Conservation (phyloP, 2,329 filamentous ascomycete genomes). For the Claviceps sp. region DNA sequence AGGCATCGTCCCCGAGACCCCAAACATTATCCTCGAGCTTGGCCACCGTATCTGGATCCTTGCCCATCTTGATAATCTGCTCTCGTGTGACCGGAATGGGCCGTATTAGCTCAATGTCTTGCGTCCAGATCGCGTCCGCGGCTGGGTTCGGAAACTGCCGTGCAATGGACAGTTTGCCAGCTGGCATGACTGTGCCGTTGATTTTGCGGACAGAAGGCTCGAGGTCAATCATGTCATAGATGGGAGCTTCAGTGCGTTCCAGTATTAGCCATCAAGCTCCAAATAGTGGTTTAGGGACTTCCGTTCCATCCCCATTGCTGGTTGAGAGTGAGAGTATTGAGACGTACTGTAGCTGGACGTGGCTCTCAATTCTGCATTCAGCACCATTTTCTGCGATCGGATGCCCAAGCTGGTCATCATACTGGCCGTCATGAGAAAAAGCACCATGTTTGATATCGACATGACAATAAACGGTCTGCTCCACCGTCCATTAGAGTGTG, state of each 20-base stretch:
- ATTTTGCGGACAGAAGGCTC: not conserved
- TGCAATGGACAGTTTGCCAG: not conserved
- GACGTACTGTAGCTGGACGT: not conserved
- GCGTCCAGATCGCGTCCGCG: not conserved
- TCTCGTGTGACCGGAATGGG: not conserved
- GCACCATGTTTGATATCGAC: not conserved
- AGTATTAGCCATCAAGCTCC: too few species aligned
- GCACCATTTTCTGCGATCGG: not conserved
- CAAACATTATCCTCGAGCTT: not conserved
- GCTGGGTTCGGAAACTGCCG: not conserved
- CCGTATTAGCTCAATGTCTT: not conserved
- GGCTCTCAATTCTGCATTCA: not conserved
- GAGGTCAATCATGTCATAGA: constrained; percentile 2
- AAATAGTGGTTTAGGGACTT: too few species aligned
- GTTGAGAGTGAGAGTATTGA: too few species aligned
- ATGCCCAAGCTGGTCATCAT: not conserved
- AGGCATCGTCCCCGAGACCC: constrained; percentile 2
- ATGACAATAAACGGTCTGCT: not conserved
- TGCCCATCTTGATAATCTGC: constrained; percentile 1
- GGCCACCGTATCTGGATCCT: constrained; percentile 1
- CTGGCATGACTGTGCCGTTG: not conserved
- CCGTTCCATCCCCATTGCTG: too few species aligned
- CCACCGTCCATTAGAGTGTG: not conserved
- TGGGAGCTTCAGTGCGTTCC: not conserved
- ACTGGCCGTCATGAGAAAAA: not conserved